Evolutionary conservation across 2,329 filamentous ascomycete genomes (phyloP).

Genomic region (Fusarium temperatum): DNA sequence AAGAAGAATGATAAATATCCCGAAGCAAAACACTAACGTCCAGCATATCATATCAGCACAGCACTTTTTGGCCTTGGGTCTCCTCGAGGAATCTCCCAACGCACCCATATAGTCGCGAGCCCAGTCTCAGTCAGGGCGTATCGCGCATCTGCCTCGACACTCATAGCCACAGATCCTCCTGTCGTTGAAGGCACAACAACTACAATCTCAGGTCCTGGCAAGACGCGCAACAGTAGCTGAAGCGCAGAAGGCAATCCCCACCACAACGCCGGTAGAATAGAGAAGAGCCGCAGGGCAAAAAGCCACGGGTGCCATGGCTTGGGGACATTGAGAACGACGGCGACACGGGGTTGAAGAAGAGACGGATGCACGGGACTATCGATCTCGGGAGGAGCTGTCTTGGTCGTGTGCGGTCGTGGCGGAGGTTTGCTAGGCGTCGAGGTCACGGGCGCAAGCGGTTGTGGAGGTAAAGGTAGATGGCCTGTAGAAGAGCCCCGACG

Average conservation of each 20-base stretch:
- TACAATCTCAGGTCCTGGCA: slow-evolving; percentile 51
- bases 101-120: slow-evolving; percentile 78
- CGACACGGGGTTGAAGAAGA: slow-evolving; percentile 78
- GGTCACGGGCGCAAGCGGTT: slow-evolving; percentile 25
- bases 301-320: slow-evolving; percentile 77
- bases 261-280: slow-evolving; percentile 74
- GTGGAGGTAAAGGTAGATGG: slow-evolving; percentile 36
- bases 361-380: slow-evolving; percentile 46
- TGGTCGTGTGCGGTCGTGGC: not conserved
- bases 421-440: slow-evolving; percentile 15
- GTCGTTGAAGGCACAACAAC: slow-evolving; percentile 40
- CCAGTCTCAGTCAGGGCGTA: slow-evolving; percentile 71
- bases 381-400: slow-evolving; percentile 4
- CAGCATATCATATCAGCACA: slow-evolving; percentile 16
- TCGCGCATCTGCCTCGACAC: slow-evolving; percentile 38
- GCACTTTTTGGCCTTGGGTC: not conserved
- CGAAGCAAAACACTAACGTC: slow-evolving; percentile 73
- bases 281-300: slow-evolving; percentile 76
- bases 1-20: slow-evolving; percentile 86
- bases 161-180: slow-evolving; percentile 28
- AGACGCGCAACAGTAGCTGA: slow-evolving; percentile 72
- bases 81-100: slow-evolving; percentile 40
- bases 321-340: slow-evolving; percentile 79
- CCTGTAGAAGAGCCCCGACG: slow-evolving; percentile 39
- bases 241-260: slow-evolving; percentile 76